These are phyloP conservation scores for Fusarium coffeatum DNA, from an alignment of 2,329 filamentous ascomycete species.

Conservation along the genomic window DNA sequence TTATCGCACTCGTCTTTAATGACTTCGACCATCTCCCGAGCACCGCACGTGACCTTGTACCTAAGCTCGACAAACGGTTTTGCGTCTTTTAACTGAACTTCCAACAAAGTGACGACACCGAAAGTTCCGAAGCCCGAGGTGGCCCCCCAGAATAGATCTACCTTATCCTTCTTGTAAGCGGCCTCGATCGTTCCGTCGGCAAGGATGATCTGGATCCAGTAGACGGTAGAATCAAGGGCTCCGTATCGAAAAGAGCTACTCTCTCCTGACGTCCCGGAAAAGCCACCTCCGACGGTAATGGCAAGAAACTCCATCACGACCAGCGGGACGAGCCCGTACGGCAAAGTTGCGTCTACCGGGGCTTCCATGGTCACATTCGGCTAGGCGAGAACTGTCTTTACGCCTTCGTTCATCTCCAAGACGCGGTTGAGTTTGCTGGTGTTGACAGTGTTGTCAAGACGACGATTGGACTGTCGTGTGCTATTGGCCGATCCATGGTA, in stretches of 20 bases:
- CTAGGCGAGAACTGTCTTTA: constrained; percentile 70
- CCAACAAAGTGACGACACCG: constrained; percentile 72
- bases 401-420: constrained; percentile 65
- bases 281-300: constrained; percentile 76
- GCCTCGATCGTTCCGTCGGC: constrained; percentile 67
- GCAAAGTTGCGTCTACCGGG: constrained; percentile 68
- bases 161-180: constrained; percentile 65
- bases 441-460: constrained; percentile 69
- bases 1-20: constrained; percentile 58
- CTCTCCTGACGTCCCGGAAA: constrained; percentile 73
- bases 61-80: constrained; percentile 67
- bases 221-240: constrained; percentile 72
- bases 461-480: constrained; percentile 69
- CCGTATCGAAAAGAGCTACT: constrained; percentile 76
- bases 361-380: constrained; percentile 77
- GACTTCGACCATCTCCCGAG: constrained; percentile 53
- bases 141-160: constrained; percentile 74
- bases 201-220: constrained; percentile 72
- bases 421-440: constrained; percentile 73
- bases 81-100: constrained; percentile 68
- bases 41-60: constrained; percentile 61
- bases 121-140: constrained; percentile 74
- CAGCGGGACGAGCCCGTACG: constrained; percentile 67
- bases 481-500: constrained; percentile 83
- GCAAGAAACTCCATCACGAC: constrained; percentile 79